Conservation (phyloP, 2,329 filamentous ascomycete species). For the Akanthomyces dipterigenus region DNA sequence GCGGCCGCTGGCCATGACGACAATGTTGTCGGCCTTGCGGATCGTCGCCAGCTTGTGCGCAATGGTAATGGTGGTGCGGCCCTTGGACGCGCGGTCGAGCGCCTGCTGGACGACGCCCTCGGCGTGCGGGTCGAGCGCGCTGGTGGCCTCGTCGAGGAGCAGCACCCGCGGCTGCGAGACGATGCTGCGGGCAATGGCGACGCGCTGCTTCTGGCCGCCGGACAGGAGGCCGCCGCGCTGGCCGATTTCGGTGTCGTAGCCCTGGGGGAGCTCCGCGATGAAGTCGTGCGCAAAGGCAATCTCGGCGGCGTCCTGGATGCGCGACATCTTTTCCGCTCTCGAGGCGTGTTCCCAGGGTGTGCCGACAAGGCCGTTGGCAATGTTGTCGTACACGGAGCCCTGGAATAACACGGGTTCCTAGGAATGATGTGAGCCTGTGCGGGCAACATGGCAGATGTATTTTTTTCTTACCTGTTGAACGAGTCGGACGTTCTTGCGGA, state of each 20-base stretch:
- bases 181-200: conserved; percentile 59
- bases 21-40: conserved; percentile 25
- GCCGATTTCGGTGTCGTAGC: conserved; percentile 50
- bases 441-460: not conserved
- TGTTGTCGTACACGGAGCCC: conserved; percentile 47
- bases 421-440: not conserved
- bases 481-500: conserved; percentile 30
- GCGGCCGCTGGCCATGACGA: conserved; percentile 22
- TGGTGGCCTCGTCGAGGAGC: conserved; percentile 61
- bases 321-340: conserved; percentile 34
- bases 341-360: conserved; percentile 31
- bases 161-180: conserved; percentile 54
- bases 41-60: conserved; percentile 47
- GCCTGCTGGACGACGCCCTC: conserved; percentile 46
- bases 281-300: conserved; percentile 46
- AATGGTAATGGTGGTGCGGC: conserved; percentile 56
- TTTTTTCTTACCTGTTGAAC: conserved; percentile 24
- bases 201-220: conserved; percentile 59
- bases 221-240: conserved; percentile 57
- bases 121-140: conserved; percentile 39
- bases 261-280: conserved; percentile 39
- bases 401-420: conserved; percentile 40
- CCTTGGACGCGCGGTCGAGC: conserved; percentile 43
- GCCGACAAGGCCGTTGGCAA: conserved; percentile 42
- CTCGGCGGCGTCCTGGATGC: conserved; percentile 39